Evolutionary conservation across 257 asterid genomes (phyloP).

Genomic region (Ocimum tenuiflorum): DNA sequence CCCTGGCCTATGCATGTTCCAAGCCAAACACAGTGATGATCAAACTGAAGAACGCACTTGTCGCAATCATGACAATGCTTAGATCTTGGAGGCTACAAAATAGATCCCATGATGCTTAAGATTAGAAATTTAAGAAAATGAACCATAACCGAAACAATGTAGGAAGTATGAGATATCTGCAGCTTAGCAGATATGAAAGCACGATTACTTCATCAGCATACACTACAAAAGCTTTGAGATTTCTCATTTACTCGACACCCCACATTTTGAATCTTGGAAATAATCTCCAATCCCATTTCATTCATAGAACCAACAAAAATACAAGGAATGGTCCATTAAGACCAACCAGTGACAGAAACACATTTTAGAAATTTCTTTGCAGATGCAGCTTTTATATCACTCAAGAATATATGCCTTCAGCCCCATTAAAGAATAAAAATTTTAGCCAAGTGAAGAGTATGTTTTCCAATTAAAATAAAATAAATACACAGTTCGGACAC

Average conservation of each 20-base stretch:
- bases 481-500: too few relatives aligned
- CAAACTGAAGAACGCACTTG: constrained; percentile 96
- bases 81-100: constrained; percentile 90
- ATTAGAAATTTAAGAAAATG: constrained; percentile 13
- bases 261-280: neutral
- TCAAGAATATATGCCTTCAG: neutral
- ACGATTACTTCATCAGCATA: neutral
- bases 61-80: constrained; percentile 97
- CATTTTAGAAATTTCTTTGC: neutral
- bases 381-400: neutral
- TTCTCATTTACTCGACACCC: neutral
- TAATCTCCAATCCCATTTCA: neutral
- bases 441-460: neutral
- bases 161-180: neutral
- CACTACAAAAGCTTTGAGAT: neutral
- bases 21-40: constrained; percentile 99
- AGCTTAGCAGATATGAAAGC: neutral
- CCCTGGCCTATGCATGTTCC: constrained; percentile 92
- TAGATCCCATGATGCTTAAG: constrained; percentile 7
- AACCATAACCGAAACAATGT: neutral
- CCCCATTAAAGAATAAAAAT: neutral
- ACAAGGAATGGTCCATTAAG: too few relatives aligned
- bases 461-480: neutral
- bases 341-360: neutral
- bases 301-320: neutral